Base-by-base conservation (phyloP, 345 rosid genomes). In the Acer campestre region DNA sequence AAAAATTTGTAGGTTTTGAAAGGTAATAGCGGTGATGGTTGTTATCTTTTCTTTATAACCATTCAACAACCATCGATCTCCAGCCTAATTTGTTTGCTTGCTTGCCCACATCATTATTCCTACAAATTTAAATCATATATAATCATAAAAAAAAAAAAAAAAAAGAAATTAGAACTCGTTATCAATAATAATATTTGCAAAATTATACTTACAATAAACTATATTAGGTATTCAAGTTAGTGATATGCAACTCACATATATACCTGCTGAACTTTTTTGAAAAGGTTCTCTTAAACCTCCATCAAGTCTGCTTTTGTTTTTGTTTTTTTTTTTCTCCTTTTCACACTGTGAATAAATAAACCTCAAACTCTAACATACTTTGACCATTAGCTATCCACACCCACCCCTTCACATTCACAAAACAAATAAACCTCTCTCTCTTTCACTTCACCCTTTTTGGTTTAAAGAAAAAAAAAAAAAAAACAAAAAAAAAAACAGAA, bases 51-150 rank as follows among this genome's bases (percentile, higher is more conserved):
- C 81, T 76, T 81, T 40, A 75, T 66, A 59, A 68, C 83, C 82
- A 80, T 79, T 82, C 92, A 84, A 83, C 88, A 83, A 81, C 85
- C 88, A 78, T 87, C 27, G 27, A 25, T 25, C 88, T 79, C 70
- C 86, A 71, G 2, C 46, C 75, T 68, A 72, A 73, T 79, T 76
- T 80, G 91, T 82, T 82, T 68, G 84, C 79, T 81, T 68, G 84
- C 78, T 81, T 77, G 82, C 85, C 75, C 79, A 80, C 70, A 76
- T 67, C 82, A 79, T 77, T 81, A 71, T 80, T 79, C 63, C 66
- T 18, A 49, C 27, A 12, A 55, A 42, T 8, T 48, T 10, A 66
- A 35, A 35, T 35, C 38, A 4, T 31, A 31, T 31, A 31, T 31
- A 4, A 35, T 35, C 6, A 4, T 3, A 35, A 35, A 29, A 29